Conservation (phyloP, 768 basidiomycete genomes). For the Amanita subjunquillea region DNA sequence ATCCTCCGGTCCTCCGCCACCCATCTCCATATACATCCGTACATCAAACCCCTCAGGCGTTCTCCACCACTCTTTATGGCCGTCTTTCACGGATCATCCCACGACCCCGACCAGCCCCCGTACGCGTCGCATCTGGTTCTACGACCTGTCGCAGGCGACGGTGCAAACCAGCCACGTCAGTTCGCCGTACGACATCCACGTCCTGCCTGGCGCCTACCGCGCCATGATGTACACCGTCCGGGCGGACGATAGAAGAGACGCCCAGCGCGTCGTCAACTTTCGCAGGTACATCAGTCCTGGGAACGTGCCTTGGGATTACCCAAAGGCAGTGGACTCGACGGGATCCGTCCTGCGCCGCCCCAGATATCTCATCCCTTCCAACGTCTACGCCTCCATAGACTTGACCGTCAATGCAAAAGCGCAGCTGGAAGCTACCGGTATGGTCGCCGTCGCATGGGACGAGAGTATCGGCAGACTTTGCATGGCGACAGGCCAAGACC, state of each 20-base stretch:
- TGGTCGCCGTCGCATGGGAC: slow-evolving; percentile 54
- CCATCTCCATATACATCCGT: slow-evolving; percentile 29
- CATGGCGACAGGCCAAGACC: slow-evolving; percentile 31
- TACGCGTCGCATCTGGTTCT: slow-evolving; percentile 10
- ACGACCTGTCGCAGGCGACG: slow-evolving; percentile 11
- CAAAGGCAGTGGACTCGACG: not conserved
- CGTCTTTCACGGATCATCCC: slow-evolving; percentile 10
- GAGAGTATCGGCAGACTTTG: slow-evolving; percentile 53
- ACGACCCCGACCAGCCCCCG: slow-evolving; percentile 4
- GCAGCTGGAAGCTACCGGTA: slow-evolving; percentile 13
- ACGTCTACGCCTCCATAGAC: slow-evolving; percentile 4
- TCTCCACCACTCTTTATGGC: slow-evolving; percentile 24
- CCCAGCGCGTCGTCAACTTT: slow-evolving; percentile 24
- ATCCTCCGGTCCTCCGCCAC: slow-evolving; percentile 20
- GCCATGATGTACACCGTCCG: slow-evolving; percentile 30
- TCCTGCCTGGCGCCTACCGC: slow-evolving; percentile 34
- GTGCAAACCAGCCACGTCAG: slow-evolving; percentile 6
- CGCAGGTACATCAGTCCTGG: slow-evolving; percentile 27
- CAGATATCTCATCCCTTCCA: not conserved
- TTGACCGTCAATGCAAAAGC: slow-evolving; percentile 5
- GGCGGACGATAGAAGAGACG: slow-evolving; percentile 19
- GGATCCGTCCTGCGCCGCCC: slow-evolving; percentile 8
- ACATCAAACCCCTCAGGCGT: slow-evolving; percentile 19
- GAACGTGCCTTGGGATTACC: slow-evolving; percentile 12
- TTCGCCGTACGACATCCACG: slow-evolving; percentile 12